Base-by-base conservation (phyloP, 441 rosid species). In the Euphorbia celastroides region DNA sequence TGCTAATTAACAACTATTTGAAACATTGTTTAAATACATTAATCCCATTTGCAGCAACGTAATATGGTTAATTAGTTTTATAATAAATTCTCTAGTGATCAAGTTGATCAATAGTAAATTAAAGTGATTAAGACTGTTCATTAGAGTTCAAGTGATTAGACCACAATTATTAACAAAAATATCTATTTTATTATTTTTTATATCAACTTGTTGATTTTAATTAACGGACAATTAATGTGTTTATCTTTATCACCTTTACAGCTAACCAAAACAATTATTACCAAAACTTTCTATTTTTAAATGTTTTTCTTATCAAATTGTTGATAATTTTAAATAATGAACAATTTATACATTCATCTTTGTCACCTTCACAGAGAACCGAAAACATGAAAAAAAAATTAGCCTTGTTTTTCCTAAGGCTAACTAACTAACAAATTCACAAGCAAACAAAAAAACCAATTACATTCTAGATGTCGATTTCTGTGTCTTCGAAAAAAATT, bases 301-400 rank as follows among this genome's bases (percentile, higher is more conserved):
- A n/a, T n/a, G n/a, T n/a, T n/a, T n/a, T n/a, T n/a, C n/a, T n/a
- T n/a, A n/a, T n/a, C n/a, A n/a, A n/a, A n/a, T n/a, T n/a, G n/a
- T n/a, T n/a, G n/a, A n/a, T n/a, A n/a, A n/a, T n/a, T n/a, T n/a
- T n/a, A 42, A 6, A 4, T 38, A 9, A 38, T 38, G 44, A 38
- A 38, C 44, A 30, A 60, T 20, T 34, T 48, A 48, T 20, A 57
- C 9, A 57, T 66, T 13, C 48, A 71, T 31, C 42, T 2, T 52
- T 67, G n/a, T 31, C 59, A 60, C 68, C 67, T 71, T 64, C 52
- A 63, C 71, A 63, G 30, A 31, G 25, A 70, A 57, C 41, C 64
- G 48, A 57, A 32, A 54, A 23, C 11, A 52, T 23, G 59, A n/a
- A n/a, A 36, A 64, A 30, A 48, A 14, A 57, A 19, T 28, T 57